These are phyloP conservation scores for Trichoderma gamsii DNA, from an alignment of 495 filamentous ascomycete genomes.

Conservation along the genomic window DNA sequence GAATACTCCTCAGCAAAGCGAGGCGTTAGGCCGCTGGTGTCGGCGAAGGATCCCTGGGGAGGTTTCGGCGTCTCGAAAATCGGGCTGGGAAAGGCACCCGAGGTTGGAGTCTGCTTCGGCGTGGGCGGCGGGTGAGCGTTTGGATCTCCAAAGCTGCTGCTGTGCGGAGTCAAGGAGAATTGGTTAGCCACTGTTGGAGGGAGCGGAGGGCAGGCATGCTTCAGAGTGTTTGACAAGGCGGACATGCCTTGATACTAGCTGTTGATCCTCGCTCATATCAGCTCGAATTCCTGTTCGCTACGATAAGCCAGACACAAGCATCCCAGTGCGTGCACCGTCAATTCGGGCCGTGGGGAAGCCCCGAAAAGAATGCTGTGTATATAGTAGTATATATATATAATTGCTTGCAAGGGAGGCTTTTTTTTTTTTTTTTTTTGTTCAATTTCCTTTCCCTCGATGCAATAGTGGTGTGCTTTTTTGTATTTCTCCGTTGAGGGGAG, in stretches of 20 bases:
- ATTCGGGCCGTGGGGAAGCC: constrained; percentile 6
- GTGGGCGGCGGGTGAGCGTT: constrained; percentile 67
- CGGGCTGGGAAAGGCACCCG: constrained; percentile 53
- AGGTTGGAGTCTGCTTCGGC: constrained; percentile 67
- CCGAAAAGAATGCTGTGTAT: not conserved
- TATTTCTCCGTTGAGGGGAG: not conserved
- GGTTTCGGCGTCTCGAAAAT: constrained; percentile 62
- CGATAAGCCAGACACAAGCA: constrained; percentile 19
- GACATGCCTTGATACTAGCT: constrained; percentile 59
- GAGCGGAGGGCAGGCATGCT: constrained; percentile 3
- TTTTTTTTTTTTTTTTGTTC: not conserved
- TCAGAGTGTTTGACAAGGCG: constrained; percentile 18
- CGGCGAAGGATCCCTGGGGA: constrained; percentile 41
- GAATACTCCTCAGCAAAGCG: constrained; percentile 53
- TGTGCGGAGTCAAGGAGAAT: constrained; percentile 19
- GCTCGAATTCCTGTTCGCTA: constrained; percentile 28
- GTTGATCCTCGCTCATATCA: constrained; percentile 74
- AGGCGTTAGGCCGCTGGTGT: constrained; percentile 47
- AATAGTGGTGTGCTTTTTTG: not conserved
- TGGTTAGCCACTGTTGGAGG: constrained; percentile 20
- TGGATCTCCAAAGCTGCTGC: constrained; percentile 65
- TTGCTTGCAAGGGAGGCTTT: not conserved
- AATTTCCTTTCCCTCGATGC: not conserved
- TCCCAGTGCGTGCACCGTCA: constrained; percentile 17
- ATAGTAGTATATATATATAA: not conserved